Base-by-base conservation (phyloP, 2,329 filamentous ascomycete species). In the Keithomyces neogunnii region DNA sequence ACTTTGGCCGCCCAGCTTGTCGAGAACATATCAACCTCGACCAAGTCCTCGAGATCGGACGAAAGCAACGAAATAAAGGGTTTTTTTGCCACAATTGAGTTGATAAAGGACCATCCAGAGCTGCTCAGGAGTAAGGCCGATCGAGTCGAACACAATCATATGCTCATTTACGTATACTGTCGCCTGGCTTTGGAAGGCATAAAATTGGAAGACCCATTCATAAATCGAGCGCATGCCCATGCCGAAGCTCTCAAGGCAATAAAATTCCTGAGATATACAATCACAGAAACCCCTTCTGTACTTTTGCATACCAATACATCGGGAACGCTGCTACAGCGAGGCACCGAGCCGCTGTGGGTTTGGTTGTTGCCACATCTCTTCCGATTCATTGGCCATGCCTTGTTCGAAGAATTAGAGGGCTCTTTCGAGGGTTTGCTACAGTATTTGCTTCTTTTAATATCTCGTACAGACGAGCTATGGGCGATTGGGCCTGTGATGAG, bases 1-100 rank as follows among this genome's bases (percentile, higher is more conserved):
- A 95, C 90, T 8, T 77, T 96, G 61, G 89, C 91, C 49, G 89
- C 89, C 10, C 88, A 95, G 67, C 83, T 96, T 52, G 89, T 93
- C 56, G 85, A 88, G 64, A 89, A 88, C 64, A 83, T 90, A 55
- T 82, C 86, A 43, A 79, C 85, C 28, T 80, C 80, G 47, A 76
- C 78, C 48, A 78, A 76, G 55, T 81, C 78, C 44, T 77, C 79
- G 49, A 77, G 80, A 60, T 79, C 79, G 49, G 78, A 85, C 60
- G 83, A 86, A 59, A 84, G 82, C 53, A 82, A 84, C 58, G 86
- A 89, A 47, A 85, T 96, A 56, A 84, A 86, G 55, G 82, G 84
- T 49, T 76, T 96, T 3, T 77, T 82, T 55, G 67, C 70, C 45
- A 68, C 76, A 32, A 80, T 85, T 35, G 75, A 82, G 59, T 67